phyloP scores from a whole-genome alignment of 257 asterid species.

The Solanum sejunctum region DNA sequence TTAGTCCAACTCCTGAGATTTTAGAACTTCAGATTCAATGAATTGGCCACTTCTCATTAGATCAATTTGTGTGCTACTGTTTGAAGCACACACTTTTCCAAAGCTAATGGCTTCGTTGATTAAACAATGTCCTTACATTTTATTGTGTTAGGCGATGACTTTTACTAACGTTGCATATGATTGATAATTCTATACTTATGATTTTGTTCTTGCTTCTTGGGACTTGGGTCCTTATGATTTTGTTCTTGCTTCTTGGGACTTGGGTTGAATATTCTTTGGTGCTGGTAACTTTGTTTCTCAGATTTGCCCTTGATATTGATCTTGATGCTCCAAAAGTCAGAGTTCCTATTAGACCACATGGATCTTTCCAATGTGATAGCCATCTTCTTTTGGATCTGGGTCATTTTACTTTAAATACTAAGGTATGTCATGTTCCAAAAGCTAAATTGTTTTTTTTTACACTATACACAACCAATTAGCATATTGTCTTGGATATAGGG shows the following conservation, averaged over 20 bases:
- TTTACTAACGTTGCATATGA: not conserved
- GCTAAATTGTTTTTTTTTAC: not conserved
- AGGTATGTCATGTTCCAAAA: conserved; percentile 34
- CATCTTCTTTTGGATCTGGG: conserved; percentile 90
- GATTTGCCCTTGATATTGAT: conserved; percentile 98
- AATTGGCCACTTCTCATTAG: not conserved
- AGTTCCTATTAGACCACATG: conserved; percentile 60
- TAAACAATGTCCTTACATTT: not conserved
- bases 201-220: not conserved
- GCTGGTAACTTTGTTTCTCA: conserved; percentile 7
- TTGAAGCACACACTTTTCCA: not conserved
- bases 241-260: not conserved
- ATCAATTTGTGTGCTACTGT: not conserved
- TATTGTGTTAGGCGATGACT: not conserved
- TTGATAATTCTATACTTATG: not conserved
- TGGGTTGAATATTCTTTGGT: not conserved
- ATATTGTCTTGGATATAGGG: conserved; percentile 31
- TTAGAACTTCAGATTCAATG: not conserved
- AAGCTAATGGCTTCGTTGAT: not conserved
- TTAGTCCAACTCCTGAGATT: not conserved
- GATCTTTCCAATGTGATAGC: conserved; percentile 43
- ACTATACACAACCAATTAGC: conserved; percentile 2
- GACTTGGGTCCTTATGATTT: not conserved
- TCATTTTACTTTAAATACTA: conserved; percentile 78
- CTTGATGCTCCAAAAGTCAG: conserved; percentile 99